These are phyloP conservation scores for Euryodendron excelsum DNA, from an alignment of 148 eudicot genomes.

Conservation along the genomic window DNA sequence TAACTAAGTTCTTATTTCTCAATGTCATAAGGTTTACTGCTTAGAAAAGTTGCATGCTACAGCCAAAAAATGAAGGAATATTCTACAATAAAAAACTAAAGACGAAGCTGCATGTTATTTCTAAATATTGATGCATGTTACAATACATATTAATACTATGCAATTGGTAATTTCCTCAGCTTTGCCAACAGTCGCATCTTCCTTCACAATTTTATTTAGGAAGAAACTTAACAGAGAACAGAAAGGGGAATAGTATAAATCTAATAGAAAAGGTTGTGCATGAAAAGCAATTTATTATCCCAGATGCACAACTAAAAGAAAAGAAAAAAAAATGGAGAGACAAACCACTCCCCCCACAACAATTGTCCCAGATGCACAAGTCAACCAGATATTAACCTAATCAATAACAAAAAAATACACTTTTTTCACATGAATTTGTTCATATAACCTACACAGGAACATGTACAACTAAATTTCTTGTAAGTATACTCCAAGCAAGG, in stretches of 20 bases:
- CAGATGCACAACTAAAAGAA: too few species aligned
- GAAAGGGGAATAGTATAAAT: neutral
- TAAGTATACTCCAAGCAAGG: too few species aligned
- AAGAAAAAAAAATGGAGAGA: too few species aligned
- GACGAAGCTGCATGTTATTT: neutral
- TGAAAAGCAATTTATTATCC: too few species aligned
- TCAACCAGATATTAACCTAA: neutral
- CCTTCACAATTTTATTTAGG: too few species aligned
- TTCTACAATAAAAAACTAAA: too few species aligned
- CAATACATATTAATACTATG: neutral
- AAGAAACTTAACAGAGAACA: neutral
- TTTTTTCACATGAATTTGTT: too few species aligned
- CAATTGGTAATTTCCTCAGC: neutral
- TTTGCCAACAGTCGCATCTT: neutral
- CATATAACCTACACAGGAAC: too few species aligned
- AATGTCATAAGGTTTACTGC: neutral
- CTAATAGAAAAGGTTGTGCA: too few species aligned
- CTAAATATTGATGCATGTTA: neutral
- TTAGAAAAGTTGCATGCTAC: neutral
- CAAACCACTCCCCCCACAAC: too few species aligned
- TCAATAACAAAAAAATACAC: neutral
- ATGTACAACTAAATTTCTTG: too few species aligned
- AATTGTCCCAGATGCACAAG: too few species aligned
- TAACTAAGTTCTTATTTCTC: neutral
- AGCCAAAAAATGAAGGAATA: neutral